Conservation (phyloP, 108 stramenopile genomes). For the Stephanodiscus triporus region DNA sequence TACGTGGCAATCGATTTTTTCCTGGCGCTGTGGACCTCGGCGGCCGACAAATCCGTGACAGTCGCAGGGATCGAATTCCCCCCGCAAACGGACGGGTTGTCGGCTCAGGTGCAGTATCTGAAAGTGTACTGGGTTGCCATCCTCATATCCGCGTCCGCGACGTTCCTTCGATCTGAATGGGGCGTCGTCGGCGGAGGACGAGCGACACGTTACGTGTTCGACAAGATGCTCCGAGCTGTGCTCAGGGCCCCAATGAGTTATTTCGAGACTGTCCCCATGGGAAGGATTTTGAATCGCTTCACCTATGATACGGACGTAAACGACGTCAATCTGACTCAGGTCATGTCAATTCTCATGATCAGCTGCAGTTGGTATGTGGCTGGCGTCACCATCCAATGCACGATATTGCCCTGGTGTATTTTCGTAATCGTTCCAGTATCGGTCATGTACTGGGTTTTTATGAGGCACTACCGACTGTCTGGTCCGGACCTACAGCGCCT, state of each 20-base stretch:
- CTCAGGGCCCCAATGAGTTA: slow-evolving; percentile 81
- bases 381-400: slow-evolving; percentile 53
- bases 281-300: slow-evolving; percentile 93
- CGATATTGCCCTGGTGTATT: slow-evolving; percentile 73
- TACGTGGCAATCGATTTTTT: slow-evolving; percentile 86
- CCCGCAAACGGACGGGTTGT: slow-evolving; percentile 62
- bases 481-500: slow-evolving; percentile 84
- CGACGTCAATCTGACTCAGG: slow-evolving; percentile 66
- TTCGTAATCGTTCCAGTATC: slow-evolving; percentile 54
- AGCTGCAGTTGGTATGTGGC: slow-evolving; percentile 66
- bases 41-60: slow-evolving; percentile 47
- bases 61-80: slow-evolving; percentile 61
- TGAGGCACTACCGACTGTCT: slow-evolving; percentile 73
- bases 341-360: slow-evolving; percentile 76
- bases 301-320: slow-evolving; percentile 86
- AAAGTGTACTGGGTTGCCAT: slow-evolving; percentile 52
- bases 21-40: slow-evolving; percentile 84
- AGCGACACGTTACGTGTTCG: slow-evolving; percentile 30
- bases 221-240: slow-evolving; percentile 52
- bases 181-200: slow-evolving; percentile 51
- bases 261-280: slow-evolving; percentile 94
- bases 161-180: slow-evolving; percentile 61
- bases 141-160: slow-evolving; percentile 50
- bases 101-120: slow-evolving; percentile 69
- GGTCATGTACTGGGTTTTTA: slow-evolving; percentile 57